Evolutionary conservation across 441 rosid genomes (phyloP).

Genomic region (Pelargonium fulgidum): DNA sequence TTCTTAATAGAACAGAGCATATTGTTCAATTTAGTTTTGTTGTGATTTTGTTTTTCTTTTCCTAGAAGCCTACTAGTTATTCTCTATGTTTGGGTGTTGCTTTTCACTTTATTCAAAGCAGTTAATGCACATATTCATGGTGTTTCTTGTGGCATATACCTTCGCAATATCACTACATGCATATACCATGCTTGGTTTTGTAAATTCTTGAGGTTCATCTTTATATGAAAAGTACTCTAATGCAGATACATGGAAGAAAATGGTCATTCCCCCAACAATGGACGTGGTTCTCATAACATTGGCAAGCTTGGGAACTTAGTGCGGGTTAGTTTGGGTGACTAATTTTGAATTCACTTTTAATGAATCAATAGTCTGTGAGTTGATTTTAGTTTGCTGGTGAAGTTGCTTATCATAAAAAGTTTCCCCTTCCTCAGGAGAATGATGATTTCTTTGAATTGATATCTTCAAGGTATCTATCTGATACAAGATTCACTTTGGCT

Average conservation of each 20-base stretch:
- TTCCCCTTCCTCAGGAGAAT: slow-evolving; percentile 54
- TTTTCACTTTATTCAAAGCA: background rate
- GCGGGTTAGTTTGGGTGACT: slow-evolving; percentile 41
- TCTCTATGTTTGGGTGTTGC: background rate
- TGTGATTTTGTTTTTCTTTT: background rate
- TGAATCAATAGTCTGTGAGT: background rate
- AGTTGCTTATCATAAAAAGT: slow-evolving; percentile 11
- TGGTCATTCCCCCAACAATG: slow-evolving; percentile 45
- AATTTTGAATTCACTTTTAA: background rate
- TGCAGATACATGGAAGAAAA: slow-evolving; percentile 56
- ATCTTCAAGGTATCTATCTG: slow-evolving; percentile 81
- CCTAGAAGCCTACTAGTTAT: background rate
- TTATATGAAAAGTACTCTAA: background rate
- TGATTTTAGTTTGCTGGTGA: background rate
- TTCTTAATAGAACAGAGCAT: background rate
- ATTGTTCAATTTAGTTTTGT: background rate
- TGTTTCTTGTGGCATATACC: too few relatives aligned
- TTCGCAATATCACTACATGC: too few relatives aligned
- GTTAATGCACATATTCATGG: background rate
- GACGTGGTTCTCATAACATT: slow-evolving; percentile 65
- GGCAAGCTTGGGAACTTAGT: slow-evolving; percentile 75
- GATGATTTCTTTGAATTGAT: slow-evolving; percentile 94
- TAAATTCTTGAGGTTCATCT: background rate
- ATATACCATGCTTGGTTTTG: background rate
- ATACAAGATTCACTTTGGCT: slow-evolving; percentile 54